phyloP scores from a whole-genome alignment of 176 grass and related monocot species.

The Neostapfia colusana region DNA sequence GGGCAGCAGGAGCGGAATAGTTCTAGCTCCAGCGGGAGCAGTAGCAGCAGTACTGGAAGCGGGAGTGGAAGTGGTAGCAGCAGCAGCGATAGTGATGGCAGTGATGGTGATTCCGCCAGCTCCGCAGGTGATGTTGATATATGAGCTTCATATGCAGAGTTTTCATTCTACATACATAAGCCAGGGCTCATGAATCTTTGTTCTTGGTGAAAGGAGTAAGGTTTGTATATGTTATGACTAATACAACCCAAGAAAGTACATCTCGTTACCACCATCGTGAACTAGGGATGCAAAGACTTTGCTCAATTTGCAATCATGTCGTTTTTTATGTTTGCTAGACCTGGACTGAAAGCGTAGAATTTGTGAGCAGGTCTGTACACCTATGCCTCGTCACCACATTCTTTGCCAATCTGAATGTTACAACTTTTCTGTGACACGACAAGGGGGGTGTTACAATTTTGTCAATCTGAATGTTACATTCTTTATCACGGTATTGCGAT shows the following conservation, averaged over 20 bases:
- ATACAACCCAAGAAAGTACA: constrained; percentile 1
- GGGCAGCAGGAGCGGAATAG: constrained; percentile 51
- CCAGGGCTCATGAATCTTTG: constrained; percentile 21
- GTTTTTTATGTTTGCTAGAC: background rate
- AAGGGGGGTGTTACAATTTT: background rate
- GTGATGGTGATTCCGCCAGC: constrained; percentile 63
- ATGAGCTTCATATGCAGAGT: constrained; percentile 30
- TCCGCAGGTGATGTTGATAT: constrained; percentile 62
- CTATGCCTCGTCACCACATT: background rate
- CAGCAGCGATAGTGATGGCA: constrained; percentile 62
- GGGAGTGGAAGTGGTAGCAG: constrained; percentile 62
- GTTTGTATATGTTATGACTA: constrained; percentile 12
- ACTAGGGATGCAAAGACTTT: background rate
- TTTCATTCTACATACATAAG: constrained; percentile 17
- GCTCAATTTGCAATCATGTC: background rate
- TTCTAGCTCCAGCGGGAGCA: constrained; percentile 61
- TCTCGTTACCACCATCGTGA: background rate
- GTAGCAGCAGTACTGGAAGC: constrained; percentile 50
- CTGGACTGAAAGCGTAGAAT: constrained; percentile 15
- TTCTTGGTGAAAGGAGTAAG: constrained; percentile 14
- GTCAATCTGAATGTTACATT: too few relatives aligned
- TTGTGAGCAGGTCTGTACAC: constrained; percentile 16
- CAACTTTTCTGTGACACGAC: background rate
- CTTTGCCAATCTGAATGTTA: background rate
- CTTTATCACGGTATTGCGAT: background rate